Percentiles rank a stretch among this genome's conserved stretches.
phyloP scores from a whole-genome alignment of 139 green algal species.

The Yamagishiella unicocca region DNA sequence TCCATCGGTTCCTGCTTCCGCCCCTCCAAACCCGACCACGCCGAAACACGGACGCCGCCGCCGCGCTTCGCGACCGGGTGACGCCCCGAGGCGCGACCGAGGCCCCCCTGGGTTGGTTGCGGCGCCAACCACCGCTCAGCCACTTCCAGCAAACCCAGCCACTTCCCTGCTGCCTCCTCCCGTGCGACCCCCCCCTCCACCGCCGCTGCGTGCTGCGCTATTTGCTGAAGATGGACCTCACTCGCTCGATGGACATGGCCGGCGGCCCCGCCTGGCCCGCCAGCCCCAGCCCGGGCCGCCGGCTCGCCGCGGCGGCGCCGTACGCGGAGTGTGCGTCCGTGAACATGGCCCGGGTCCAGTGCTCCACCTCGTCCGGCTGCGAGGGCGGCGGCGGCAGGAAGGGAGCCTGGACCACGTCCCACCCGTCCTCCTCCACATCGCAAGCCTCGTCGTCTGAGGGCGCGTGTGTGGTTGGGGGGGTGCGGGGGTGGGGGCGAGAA shows the following conservation, averaged over 20 bases:
- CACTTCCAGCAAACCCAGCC: no score
- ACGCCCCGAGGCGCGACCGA: no score
- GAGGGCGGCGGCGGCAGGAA: conserved; percentile 62
- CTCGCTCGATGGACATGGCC: conserved; percentile 24
- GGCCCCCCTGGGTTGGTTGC: no score
- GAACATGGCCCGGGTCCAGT: conserved; percentile 72
- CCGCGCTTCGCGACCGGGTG: no score
- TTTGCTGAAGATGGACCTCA: conserved; percentile 40
- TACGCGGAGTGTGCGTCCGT: conserved; percentile 13
- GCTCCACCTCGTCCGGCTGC: conserved; percentile 75
- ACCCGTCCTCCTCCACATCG: conserved; percentile 66
- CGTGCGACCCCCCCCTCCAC: no score
- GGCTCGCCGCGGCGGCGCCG: background rate
- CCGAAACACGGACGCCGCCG: no score
- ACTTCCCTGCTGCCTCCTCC: no score
- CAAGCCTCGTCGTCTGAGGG: conserved; percentile 30
- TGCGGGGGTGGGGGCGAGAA: no score
- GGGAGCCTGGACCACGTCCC: conserved; percentile 65
- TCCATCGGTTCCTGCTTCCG: no score
- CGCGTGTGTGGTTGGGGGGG: background rate
- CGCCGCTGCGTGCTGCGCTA: no score
- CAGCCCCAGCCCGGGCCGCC: background rate
- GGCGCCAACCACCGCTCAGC: no score
- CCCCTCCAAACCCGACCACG: no score
- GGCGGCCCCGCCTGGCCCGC: background rate